Base-by-base conservation (phyloP, 805 yeast species). In the Groenewaldozyma salmanticensis region DNA sequence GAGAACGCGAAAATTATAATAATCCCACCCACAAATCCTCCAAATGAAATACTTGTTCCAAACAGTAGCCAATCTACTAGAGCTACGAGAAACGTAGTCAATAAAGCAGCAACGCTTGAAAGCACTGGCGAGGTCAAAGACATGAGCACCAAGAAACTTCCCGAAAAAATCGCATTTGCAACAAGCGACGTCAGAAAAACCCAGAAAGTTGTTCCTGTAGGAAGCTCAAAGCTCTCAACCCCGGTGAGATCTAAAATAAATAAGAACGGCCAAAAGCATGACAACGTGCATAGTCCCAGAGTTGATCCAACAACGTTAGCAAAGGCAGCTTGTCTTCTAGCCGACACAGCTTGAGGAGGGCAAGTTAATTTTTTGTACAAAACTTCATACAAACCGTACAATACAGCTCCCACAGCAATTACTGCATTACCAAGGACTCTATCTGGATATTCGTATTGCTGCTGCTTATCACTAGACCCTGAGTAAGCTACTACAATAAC, bases 51-150 rank as follows among this genome's bases (percentile, higher is more conserved):
- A 2, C 59, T 65, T 19, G 74, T 71, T 3, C 79, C 82, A 61
- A 81, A 81, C 6, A 81, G 50, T 0, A 71, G 40, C 79, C 81
- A 82, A 55, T 85, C 95, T 17, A 77, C 77, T 1, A 82, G 38
- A 0, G 95, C 94, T 34, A 86, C 92, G 40, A 85, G 58, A 47
- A 85, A 70, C 17, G 87, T 86, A 0, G 95, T 83, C 37, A 85
- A 68, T 43, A 85, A 63, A 0, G 86, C 74, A 27, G 80, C 70
- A 5, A 72, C 76, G n/a, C 67, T 59, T 1, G 92, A 81, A 33
- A 86, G 64, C 1, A 86, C 94, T 0, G 95, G 95, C 3, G 83
- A 78, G 0, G 95, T 85, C 42, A 85, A 68, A 0, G 94, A 79
- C 82, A 85, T 82, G 48, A 85, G 63, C 2, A 86, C 71, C 44